A percentile compares a stretch with the other conserved stretches of the same genome.
These are phyloP conservation scores for Ganoderma lingzhi DNA, from an alignment of 1,284 basidiomycete species.

Conservation along the genomic window DNA sequence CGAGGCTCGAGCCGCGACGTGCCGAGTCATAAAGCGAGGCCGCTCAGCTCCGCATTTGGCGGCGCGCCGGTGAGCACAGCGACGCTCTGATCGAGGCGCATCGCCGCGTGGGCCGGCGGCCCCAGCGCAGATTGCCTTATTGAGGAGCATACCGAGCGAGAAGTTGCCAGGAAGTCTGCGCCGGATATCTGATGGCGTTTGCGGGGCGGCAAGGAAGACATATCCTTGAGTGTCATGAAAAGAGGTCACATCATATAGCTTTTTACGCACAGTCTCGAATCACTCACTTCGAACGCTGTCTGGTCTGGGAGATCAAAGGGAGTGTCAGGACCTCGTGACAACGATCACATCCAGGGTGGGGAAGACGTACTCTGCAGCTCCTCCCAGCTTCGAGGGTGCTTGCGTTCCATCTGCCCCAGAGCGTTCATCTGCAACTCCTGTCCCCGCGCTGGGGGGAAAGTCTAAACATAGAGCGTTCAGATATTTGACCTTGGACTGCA, in stretches of 20 bases:
- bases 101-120: conserved; percentile 26
- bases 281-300: conserved; percentile 37
- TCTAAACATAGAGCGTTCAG: conserved; percentile 26
- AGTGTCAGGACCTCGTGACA: neutral
- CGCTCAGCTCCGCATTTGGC: conserved; percentile 30
- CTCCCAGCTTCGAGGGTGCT: conserved; percentile 44
- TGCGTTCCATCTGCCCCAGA: conserved; percentile 37
- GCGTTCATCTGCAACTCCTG: conserved; percentile 39
- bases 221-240: conserved; percentile 38
- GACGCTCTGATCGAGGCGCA: conserved; percentile 31
- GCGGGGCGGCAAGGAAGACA: conserved; percentile 38
- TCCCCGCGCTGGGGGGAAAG: conserved; percentile 31
- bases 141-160: conserved; percentile 36
- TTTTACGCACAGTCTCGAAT: conserved; percentile 32
- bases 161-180: conserved; percentile 33
- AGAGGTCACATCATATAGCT: conserved; percentile 31
- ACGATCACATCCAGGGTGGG: conserved; percentile 4
- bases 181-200: conserved; percentile 42
- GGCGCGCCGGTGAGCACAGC: conserved; percentile 29
- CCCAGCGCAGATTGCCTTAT: conserved; percentile 34
- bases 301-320: conserved; percentile 22
- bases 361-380: conserved; percentile 37
- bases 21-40: conserved; percentile 33
- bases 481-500: neutral
- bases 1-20: conserved; percentile 12